Percentiles rank a stretch among this genome's conserved stretches.
These are phyloP conservation scores for Starmerella vitae DNA, from an alignment of 805 yeast genomes.

Conservation along the genomic window DNA sequence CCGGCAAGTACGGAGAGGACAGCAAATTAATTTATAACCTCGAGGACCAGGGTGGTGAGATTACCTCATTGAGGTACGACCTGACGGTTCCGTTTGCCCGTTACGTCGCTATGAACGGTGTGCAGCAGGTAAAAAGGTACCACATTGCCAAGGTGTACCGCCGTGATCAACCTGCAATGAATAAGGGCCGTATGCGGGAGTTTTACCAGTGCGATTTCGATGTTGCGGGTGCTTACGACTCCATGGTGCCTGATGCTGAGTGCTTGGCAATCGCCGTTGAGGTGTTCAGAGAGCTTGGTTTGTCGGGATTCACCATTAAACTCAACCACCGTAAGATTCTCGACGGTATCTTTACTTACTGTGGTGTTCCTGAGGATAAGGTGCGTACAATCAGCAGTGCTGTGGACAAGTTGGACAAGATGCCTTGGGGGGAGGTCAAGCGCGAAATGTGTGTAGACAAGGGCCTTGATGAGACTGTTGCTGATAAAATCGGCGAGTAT, in stretches of 20 bases:
- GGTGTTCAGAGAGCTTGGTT: slow-evolving; percentile 73
- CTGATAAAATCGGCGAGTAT: slow-evolving; percentile 82
- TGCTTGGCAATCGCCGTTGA: slow-evolving; percentile 66
- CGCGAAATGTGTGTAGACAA: slow-evolving; percentile 87
- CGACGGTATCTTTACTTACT: slow-evolving; percentile 88
- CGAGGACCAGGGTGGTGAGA: slow-evolving; percentile 98
- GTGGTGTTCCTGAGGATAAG: slow-evolving; percentile 90
- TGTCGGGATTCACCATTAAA: slow-evolving; percentile 79
- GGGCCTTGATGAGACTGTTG: slow-evolving; percentile 79
- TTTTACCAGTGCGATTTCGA: slow-evolving; percentile 98
- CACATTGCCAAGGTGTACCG: slow-evolving; percentile 98
- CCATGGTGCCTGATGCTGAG: slow-evolving; percentile 96
- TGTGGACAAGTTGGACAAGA: slow-evolving; percentile 89
- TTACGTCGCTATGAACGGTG: slow-evolving; percentile 88
- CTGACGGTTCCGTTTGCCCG: slow-evolving; percentile 97
- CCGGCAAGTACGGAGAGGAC: slow-evolving; percentile 98
- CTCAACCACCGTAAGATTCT: slow-evolving; percentile 89
- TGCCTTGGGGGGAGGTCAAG: slow-evolving; percentile 89
- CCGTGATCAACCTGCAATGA: slow-evolving; percentile 99
- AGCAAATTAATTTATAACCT: slow-evolving; percentile 89
- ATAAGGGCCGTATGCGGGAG: slow-evolving; percentile 99
- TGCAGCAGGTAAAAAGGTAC: slow-evolving; percentile 78
- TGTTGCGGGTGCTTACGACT: slow-evolving; percentile 82
- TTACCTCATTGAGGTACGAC: slow-evolving; percentile 89
- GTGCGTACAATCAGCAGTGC: slow-evolving; percentile 89